A percentile compares a stretch with the other conserved stretches of the same genome.
phyloP scores from a whole-genome alignment of 768 basidiomycete genomes.

The Hypholoma fasciculare region DNA sequence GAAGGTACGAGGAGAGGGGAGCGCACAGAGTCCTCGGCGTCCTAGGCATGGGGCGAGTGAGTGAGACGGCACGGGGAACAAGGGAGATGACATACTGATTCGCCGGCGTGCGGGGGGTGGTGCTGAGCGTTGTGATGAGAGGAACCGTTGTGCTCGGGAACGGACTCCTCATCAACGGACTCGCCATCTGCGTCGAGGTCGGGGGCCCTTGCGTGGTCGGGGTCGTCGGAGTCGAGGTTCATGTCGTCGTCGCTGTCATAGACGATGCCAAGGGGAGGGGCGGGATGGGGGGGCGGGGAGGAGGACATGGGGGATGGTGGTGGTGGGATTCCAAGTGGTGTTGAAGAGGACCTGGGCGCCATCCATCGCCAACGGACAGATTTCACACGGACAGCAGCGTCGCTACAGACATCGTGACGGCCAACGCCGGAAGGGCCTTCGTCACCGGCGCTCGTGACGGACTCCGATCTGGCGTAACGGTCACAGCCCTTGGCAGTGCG shows the following conservation, averaged over 20 bases:
- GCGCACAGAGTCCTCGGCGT: constrained; percentile 64
- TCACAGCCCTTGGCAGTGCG: constrained; percentile 10
- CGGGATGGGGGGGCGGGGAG: constrained; percentile 30
- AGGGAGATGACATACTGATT: constrained; percentile 38
- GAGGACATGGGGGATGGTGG: constrained; percentile 33
- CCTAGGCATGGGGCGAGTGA: constrained; percentile 29
- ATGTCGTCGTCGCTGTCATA: constrained; percentile 69
- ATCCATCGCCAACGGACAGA: constrained; percentile 56
- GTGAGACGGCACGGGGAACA: constrained; percentile 6
- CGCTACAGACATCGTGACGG: constrained; percentile 59
- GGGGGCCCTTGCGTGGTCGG: constrained; percentile 47
- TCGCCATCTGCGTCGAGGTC: constrained; percentile 68
- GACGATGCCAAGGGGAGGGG: constrained; percentile 50
- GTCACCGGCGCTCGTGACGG: constrained; percentile 59
- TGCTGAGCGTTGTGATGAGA: constrained; percentile 28
- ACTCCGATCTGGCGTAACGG: constrained; percentile 38
- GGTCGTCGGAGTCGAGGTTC: constrained; percentile 67
- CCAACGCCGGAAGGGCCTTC: constrained; percentile 58
- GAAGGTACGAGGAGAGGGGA: constrained; percentile 11
- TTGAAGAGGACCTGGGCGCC: constrained; percentile 46
- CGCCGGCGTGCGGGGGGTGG: constrained; percentile 25
- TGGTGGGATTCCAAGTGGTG: constrained; percentile 36
- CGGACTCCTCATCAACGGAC: constrained; percentile 56
- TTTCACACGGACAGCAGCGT: constrained; percentile 56
- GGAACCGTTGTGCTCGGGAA: constrained; percentile 32